phyloP scores from a whole-genome alignment of 208 protist genomes.

The Paratrypanosoma confusum region DNA sequence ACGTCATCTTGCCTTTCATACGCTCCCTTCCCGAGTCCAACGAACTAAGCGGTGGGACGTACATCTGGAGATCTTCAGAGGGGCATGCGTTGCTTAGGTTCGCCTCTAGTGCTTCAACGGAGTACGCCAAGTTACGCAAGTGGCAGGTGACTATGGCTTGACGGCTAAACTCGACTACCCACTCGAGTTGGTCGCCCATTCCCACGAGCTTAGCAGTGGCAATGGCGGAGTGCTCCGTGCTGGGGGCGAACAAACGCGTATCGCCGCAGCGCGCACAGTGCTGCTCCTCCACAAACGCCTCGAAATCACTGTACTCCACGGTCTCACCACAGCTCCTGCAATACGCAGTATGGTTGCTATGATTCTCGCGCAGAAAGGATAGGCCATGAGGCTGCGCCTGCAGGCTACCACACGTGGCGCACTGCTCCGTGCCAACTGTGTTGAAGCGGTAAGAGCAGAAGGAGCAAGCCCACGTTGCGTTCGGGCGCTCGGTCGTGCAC shows the following conservation, averaged over 20 bases:
- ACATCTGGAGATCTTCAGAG: too few relatives aligned
- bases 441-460: slow-evolving; percentile 78
- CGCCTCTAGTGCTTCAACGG: slow-evolving; percentile 30
- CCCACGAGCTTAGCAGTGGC: slow-evolving; percentile 41
- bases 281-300: slow-evolving; percentile 21
- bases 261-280: slow-evolving; percentile 36
- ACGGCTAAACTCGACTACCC: slow-evolving; percentile 32
- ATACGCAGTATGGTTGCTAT: slow-evolving; percentile 13
- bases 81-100: too few relatives aligned
- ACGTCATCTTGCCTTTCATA: too few relatives aligned
- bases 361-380: background rate
- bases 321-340: slow-evolving; percentile 36
- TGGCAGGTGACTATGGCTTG: slow-evolving; percentile 11
- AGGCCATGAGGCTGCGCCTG: slow-evolving; percentile 17
- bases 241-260: slow-evolving; percentile 54
- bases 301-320: slow-evolving; percentile 32
- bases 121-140: slow-evolving; percentile 32
- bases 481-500: slow-evolving; percentile 57
- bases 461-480: slow-evolving; percentile 57
- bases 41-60: too few relatives aligned
- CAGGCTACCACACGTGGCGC: slow-evolving; percentile 54
- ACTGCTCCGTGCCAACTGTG: slow-evolving; percentile 25
- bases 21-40: too few relatives aligned
- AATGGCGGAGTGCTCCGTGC: slow-evolving; percentile 26
- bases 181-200: slow-evolving; percentile 43